Base-by-base conservation (phyloP, 1,139 yeast genomes). In the Diutina neorugosa region DNA sequence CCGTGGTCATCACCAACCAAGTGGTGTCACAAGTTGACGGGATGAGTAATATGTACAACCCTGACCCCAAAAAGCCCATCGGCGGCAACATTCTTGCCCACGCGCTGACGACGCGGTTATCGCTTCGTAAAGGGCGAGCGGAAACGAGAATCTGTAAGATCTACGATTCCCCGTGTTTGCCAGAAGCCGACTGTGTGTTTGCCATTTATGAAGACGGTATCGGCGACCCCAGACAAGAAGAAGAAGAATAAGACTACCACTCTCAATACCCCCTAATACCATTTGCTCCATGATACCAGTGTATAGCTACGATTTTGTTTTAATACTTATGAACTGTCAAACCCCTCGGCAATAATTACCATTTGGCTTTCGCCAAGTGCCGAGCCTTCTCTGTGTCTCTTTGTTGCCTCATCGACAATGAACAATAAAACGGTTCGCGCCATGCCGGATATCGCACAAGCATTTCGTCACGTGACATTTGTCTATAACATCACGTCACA, bases 11-110 rank as follows among this genome's bases (percentile, higher is more conserved):
- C 53, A 94, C 99, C 4, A 93, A 93, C 69, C 99, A 93, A 69
- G 99, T 93, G 34, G 97, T 90, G 7, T 97, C 98, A 2, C 97
- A 91, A 67, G 98, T 94, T 20, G 99, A 93, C 66, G 98, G 98
- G 52, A 84, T 82, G 62, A 80, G 86, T 57, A 79, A 80, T 7
- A 77, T 84, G 78, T 91, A 84, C 67, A 89, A 90, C 61, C 95
- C 96, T 0, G 98, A 93, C 65, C 98, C 98, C n/a, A 94, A 94
- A 68, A 94, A 94, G 67, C 98, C 99, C 11, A 93, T 94, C 61
- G 99, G 99, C 55, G 99, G 99, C 62, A 93, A 94, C 63, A 93
- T 94, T 61, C 85, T 94, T 68, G 98, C 98, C 1, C 99, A 94
- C 66, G 84, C 96, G 21, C 89, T 97, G 3, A 93, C 98, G 9